phyloP scores from a whole-genome alignment of 176 grass and related monocot species.

The Oryza meyeriana region DNA sequence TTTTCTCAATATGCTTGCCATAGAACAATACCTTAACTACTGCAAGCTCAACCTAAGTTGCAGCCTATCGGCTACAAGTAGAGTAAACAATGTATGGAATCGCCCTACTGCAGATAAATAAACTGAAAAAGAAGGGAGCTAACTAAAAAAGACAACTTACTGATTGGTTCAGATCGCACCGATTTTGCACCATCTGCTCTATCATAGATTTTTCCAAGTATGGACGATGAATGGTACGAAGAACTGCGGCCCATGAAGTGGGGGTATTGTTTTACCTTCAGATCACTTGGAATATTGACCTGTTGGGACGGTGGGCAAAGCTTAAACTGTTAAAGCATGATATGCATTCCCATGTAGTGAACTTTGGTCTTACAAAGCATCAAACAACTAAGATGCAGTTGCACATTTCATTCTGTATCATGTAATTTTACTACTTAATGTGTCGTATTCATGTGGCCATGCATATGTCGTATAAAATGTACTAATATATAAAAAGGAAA shows the following conservation, averaged over 20 bases:
- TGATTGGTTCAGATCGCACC: conserved; percentile 23
- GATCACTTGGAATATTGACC: conserved; percentile 42
- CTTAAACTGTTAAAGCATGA: background rate
- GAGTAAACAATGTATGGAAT: background rate
- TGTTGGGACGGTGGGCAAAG: conserved; percentile 15
- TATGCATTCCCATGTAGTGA: too few relatives aligned
- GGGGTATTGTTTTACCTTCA: conserved; percentile 51
- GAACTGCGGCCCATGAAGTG: conserved; percentile 53
- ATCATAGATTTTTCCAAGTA: conserved; percentile 62
- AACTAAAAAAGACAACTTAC: conserved; percentile 32
- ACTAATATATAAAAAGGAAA: too few relatives aligned
- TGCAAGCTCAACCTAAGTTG: too few relatives aligned
- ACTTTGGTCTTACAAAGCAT: background rate
- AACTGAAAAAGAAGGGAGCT: background rate
- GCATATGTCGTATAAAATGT: too few relatives aligned
- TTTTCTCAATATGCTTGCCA: too few relatives aligned
- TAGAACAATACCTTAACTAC: too few relatives aligned
- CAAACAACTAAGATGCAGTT: background rate
- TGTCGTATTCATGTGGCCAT: background rate
- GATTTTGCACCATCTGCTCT: conserved; percentile 33
- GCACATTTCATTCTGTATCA: background rate
- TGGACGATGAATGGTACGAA: conserved; percentile 47
- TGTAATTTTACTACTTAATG: background rate
- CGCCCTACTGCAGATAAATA: background rate
- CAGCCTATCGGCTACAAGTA: too few relatives aligned